These are phyloP conservation scores for Sclerotinia spermophila DNA, from an alignment of 2,329 filamentous ascomycete species.

Conservation along the genomic window DNA sequence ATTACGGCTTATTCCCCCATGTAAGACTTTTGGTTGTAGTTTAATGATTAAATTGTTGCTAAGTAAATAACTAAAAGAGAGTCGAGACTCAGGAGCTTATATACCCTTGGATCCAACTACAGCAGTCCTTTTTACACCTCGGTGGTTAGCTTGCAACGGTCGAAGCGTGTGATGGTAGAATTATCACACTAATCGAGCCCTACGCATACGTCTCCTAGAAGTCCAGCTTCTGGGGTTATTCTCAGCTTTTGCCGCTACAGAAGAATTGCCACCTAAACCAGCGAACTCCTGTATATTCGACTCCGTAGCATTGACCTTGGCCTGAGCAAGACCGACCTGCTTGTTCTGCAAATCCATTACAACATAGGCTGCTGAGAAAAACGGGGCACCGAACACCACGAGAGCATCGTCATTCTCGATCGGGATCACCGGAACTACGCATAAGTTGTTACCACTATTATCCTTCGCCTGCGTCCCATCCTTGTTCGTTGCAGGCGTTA, in stretches of 20 bases:
- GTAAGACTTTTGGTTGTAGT: neutral
- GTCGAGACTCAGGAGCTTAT: neutral
- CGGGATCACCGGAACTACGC: neutral
- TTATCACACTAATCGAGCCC: neutral
- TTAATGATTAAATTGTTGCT: neutral
- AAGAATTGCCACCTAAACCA: neutral
- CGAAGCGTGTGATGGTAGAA: neutral
- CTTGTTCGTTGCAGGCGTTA: neutral
- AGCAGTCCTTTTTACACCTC: accelerated
- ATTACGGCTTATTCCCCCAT: neutral
- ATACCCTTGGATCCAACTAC: neutral
- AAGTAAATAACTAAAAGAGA: neutral
- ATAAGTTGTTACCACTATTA: neutral
- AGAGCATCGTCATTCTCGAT: neutral
- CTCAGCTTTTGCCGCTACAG: neutral
- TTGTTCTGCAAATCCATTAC: neutral
- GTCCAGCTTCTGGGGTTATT: neutral
- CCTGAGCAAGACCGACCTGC: neutral
- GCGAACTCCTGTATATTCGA: neutral
- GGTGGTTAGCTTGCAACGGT: accelerated
- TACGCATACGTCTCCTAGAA: neutral
- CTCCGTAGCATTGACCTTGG: neutral
- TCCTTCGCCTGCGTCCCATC: neutral
- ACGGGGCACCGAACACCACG: neutral
- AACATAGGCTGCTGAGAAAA: neutral